Conservation (phyloP, 1,139 yeast genomes). For the Saccharomycopsis hybrid region DNA sequence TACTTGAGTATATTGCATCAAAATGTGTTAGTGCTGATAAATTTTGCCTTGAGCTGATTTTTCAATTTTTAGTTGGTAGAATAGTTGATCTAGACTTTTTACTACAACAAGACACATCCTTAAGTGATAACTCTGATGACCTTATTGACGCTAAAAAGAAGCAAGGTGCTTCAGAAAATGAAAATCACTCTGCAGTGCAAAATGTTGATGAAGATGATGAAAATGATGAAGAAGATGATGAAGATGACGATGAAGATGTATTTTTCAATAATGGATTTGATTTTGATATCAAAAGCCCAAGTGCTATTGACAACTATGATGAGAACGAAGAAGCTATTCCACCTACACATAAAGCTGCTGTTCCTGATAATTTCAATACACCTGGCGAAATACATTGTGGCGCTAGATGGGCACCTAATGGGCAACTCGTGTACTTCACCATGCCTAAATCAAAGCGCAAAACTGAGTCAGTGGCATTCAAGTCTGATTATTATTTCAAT, state of each 20-base stretch:
- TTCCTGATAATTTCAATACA: constrained; percentile 2
- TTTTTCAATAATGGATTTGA: constrained; percentile 1
- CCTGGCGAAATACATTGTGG: constrained; percentile 19
- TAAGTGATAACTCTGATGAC: neutral
- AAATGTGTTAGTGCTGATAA: constrained; percentile 50
- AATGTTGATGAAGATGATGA: constrained; percentile 1
- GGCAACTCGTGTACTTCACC: constrained; percentile 17
- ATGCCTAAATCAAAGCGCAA: constrained; percentile 12
- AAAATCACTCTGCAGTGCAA: neutral
- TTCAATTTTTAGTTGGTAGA: constrained; percentile 79
- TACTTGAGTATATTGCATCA: constrained; percentile 38
- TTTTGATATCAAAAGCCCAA: neutral
- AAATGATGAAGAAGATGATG: constrained; percentile 16
- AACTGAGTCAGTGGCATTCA: constrained; percentile 3
- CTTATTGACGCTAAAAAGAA: neutral
- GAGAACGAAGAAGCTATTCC: neutral
- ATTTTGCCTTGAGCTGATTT: constrained; percentile 76
- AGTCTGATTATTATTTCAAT: constrained; percentile 2
- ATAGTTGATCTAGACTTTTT: constrained; percentile 45
- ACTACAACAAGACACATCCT: neutral
- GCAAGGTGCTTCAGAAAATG: neutral
- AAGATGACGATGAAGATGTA: constrained; percentile 20
- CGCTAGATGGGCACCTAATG: constrained; percentile 22
- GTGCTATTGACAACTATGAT: neutral
- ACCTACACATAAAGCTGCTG: neutral